These are phyloP conservation scores for Sporisorium scitamineum DNA, from an alignment of 1,284 basidiomycete species.

Conservation along the genomic window DNA sequence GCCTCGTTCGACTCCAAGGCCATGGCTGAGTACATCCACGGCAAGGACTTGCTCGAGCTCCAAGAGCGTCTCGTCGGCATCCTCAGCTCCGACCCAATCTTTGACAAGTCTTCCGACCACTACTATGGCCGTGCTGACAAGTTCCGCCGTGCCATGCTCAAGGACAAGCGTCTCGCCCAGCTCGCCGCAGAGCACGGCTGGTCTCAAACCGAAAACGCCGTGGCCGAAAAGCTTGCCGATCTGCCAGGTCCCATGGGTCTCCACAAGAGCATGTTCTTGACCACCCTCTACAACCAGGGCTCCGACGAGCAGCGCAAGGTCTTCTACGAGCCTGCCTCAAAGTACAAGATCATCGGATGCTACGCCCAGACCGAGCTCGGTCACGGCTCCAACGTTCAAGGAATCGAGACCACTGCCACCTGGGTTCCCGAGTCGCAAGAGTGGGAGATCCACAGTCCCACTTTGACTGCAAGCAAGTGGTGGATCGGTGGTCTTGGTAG, in stretches of 20 bases:
- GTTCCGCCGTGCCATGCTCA: constrained; percentile 66
- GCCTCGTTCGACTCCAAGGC: constrained; percentile 61
- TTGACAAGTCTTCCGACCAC: constrained; percentile 77
- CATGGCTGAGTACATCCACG: constrained; percentile 62
- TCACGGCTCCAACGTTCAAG: constrained; percentile 64
- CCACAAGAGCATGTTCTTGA: constrained; percentile 66
- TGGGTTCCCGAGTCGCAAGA: constrained; percentile 55
- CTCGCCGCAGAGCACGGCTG: constrained; percentile 70
- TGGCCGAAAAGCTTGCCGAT: constrained; percentile 61
- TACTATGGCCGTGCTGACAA: constrained; percentile 68
- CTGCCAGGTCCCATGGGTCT: constrained; percentile 60
- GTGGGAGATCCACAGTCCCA: constrained; percentile 59
- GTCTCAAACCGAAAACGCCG: constrained; percentile 33
- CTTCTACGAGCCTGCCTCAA: constrained; percentile 58
- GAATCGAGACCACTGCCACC: constrained; percentile 61
- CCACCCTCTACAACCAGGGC: constrained; percentile 63
- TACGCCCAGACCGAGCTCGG: constrained; percentile 65
- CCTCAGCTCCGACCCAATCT: constrained; percentile 74
- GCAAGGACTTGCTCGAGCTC: constrained; percentile 64
- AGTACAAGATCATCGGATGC: constrained; percentile 62
- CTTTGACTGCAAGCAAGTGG: constrained; percentile 61
- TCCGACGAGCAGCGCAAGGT: constrained; percentile 61
- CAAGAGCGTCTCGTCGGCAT: constrained; percentile 73
- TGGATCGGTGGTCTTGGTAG: constrained; percentile 70
- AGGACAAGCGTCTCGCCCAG: constrained; percentile 69